These are phyloP conservation scores for Tilletia setariae DNA, from an alignment of 1,284 basidiomycete genomes.

Conservation along the genomic window DNA sequence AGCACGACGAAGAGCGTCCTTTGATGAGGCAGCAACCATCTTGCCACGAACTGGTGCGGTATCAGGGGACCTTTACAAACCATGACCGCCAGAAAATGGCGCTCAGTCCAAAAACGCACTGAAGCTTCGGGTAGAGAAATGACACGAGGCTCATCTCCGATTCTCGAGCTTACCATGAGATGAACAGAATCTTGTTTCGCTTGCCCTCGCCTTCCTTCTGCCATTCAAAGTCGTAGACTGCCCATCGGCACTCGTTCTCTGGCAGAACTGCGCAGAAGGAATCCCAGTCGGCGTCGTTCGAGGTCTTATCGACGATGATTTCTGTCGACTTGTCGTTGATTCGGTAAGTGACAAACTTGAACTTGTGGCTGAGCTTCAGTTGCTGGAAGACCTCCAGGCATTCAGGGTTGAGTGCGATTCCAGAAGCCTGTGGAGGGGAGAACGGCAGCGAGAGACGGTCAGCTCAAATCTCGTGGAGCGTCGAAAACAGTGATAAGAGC, in stretches of 20 bases:
- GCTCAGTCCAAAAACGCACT: too few relatives aligned
- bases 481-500: too few relatives aligned
- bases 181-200: conserved; percentile 86
- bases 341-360: conserved; percentile 82
- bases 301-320: conserved; percentile 53
- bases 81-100: too few relatives aligned
- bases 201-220: conserved; percentile 72
- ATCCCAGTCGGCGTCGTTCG: conserved; percentile 64
- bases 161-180: conserved; percentile 66
- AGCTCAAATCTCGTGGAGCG: conserved; percentile 18
- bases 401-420: conserved; percentile 64
- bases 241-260: conserved; percentile 75
- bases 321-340: conserved; percentile 68
- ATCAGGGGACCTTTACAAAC: conserved; percentile 73
- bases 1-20: conserved; percentile 73
- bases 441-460: neutral
- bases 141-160: neutral
- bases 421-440: conserved; percentile 65
- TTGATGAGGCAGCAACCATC: conserved; percentile 93
- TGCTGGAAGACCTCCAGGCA: conserved; percentile 69
- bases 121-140: too few relatives aligned
- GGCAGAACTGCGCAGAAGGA: conserved; percentile 75
- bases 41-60: conserved; percentile 80
- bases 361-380: conserved; percentile 78
- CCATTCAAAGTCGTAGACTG: conserved; percentile 87